phyloP scores from a whole-genome alignment of 495 filamentous ascomycete genomes.

The Aspergillus bridgeri region DNA sequence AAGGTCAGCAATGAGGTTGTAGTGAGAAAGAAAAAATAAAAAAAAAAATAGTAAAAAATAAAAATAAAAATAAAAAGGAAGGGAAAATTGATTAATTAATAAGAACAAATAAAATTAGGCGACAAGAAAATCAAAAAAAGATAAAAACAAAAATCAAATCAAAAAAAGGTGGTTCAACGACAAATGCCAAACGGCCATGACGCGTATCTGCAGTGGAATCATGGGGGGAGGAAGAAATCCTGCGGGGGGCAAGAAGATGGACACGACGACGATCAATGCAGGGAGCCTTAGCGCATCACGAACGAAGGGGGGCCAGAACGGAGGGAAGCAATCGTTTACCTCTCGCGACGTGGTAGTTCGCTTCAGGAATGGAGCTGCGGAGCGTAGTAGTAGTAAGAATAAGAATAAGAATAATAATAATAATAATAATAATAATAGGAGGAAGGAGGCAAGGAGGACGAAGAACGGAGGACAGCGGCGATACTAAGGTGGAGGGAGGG shows the following conservation, averaged over 20 bases:
- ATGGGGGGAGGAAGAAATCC: conserved; percentile 13
- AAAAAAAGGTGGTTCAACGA: conserved; percentile 1
- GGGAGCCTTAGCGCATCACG: conserved; percentile 16
- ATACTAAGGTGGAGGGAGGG: neutral
- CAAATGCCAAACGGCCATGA: conserved; percentile 18
- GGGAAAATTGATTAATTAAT: no score
- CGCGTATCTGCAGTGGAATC: conserved; percentile 32
- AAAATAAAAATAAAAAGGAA: neutral
- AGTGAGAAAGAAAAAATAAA: neutral
- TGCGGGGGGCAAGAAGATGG: conserved; percentile 16
- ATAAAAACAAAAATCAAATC: neutral
- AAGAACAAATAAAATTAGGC: no score
- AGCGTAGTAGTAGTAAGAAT: neutral
- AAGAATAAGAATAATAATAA: neutral
- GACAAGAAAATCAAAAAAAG: no score
- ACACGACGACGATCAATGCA: conserved; percentile 31
- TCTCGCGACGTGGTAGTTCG: conserved; percentile 12
- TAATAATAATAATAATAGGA: neutral
- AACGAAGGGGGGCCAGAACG: conserved; percentile 6
- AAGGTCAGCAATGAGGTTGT: neutral
- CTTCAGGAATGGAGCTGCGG: neutral
- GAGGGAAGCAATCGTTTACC: conserved; percentile 9
- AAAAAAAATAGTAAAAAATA: neutral
- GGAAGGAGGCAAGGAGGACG: neutral
- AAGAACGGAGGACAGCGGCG: neutral